Base-by-base conservation (phyloP, 2,329 filamentous ascomycete species). In the Penicillium sumatraense region DNA sequence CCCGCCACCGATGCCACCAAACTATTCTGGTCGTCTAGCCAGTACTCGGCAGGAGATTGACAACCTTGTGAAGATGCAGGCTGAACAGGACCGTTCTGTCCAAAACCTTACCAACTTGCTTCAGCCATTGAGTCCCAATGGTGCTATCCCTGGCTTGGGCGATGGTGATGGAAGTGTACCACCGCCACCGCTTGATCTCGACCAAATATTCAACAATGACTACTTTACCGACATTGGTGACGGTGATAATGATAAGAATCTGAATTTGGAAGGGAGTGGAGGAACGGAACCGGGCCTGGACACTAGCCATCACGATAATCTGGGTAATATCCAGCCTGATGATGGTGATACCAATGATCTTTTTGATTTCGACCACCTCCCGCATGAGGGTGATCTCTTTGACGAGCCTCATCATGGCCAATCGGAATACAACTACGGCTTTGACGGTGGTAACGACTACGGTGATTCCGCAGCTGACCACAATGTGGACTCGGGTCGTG, bases 41-140 rank as follows among this genome's bases (percentile, higher is more conserved):
- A 84, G 84, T 57, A 93, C 89, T 4, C 83, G 89, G 58, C 81
- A 88, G 13, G 89, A 96, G 59, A 83, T 97, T 24, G 90, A 95
- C 49, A 83, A 89, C 26, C 81, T 98, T 2, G 86, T 90, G 59
- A 88, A 87, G 40, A 80, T 96, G 66, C 90, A 96, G 68, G 84
- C 86, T 21, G 87, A 93, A 56, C 92, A 96, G 67, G 87, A 89
- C 57, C 83, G 83, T 45, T 89, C 89, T 46, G 89, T 97, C 1
- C 85, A 90, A 58, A 86, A 90, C 54, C 80, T 97, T 9, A 86
- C 86, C 49, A 86, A 85, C 52, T 78, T 91, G 14, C 81, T 97
- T 7, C 87, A 89, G 6, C 92, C 92, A 0, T 81, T 96, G 11
- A 93, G 88, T 66, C 92, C 92, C 0, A 90, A 86, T 0, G 91